Evolutionary conservation across 1,284 basidiomycete genomes (phyloP), one percentile per base, ranked within the genome.

Genomic region (Schizophyllum amplum): DNA sequence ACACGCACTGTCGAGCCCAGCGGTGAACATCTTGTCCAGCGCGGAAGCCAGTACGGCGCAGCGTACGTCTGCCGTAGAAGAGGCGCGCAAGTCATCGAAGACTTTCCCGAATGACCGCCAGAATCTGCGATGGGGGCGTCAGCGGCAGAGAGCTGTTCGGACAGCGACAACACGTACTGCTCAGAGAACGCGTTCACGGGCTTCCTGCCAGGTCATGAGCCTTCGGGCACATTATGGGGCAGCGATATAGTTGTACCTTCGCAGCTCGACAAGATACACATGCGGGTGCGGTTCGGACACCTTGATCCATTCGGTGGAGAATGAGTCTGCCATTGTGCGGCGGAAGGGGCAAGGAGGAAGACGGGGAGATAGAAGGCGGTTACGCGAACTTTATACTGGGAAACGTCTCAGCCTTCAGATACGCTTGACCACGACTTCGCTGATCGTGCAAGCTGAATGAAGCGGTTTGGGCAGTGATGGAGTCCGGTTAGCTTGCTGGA

Each of bases 121-220:
- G 67, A 87, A 85, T 51, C 88, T 92, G 60, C 0, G 24, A 6
- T 47, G 51, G 50, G 27, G 5, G 22, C 57, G 22, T 24, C 53
- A 24, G 57, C 11, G 4, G 15, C 20, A 23, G 22, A 24, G 26
- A 42, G 33, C 21, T 33, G 33, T 5, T 5, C 27, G 5, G 5
- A 5, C 6, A 26, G 23, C 26, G 15, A 55, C 23, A 57, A 51
- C n/a, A 46, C 64, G 60, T 56, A 86, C 83, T 80, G 76, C 57
- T 79, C 75, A 53, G 78, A 75, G 68, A 92, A 90, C 0, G 90
- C 87, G 65, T 93, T 93, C 21, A 91, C 85, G 0, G 90, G 90
- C 1, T 73, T 70, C 53, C 89, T 90, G 62, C 5, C 17, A 23
- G 21, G 42, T 6, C 21, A 51, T 52, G 1, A 49, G 42, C 17